These are phyloP conservation scores for Plenodomus tracheiphilus DNA, from an alignment of 2,329 filamentous ascomycete genomes.

Conservation along the genomic window DNA sequence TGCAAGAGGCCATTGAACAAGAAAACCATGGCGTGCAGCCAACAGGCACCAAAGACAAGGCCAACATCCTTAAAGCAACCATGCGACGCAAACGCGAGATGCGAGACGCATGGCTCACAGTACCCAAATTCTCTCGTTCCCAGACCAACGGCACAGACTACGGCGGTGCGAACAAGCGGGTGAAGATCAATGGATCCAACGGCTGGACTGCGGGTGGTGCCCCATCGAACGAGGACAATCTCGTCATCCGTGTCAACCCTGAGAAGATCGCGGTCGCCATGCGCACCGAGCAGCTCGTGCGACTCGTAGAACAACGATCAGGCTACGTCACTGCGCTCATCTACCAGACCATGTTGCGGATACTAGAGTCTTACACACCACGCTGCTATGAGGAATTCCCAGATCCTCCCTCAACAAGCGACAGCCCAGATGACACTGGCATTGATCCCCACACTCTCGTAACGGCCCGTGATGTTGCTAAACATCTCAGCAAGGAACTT, in stretches of 20 bases:
- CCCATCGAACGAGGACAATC: constrained; percentile 59
- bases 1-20: constrained; percentile 62
- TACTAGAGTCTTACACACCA: constrained; percentile 69
- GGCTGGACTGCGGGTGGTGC: constrained; percentile 9
- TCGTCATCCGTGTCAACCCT: constrained; percentile 79
- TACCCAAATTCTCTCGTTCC: constrained; percentile 30
- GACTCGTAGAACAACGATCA: constrained; percentile 71
- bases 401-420: constrained; percentile 24
- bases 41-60: constrained; percentile 68
- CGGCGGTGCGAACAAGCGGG: constrained; percentile 33
- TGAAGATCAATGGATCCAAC: constrained; percentile 33
- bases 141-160: constrained; percentile 20
- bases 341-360: constrained; percentile 72
- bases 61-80: constrained; percentile 62
- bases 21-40: constrained; percentile 55
- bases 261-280: constrained; percentile 82
- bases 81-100: constrained; percentile 59
- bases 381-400: constrained; percentile 65
- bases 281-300: constrained; percentile 75
- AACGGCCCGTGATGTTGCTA: constrained; percentile 47
- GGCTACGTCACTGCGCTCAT: constrained; percentile 76
- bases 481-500: constrained; percentile 45
- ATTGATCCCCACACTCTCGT: constrained; percentile 41
- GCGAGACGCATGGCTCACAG: constrained; percentile 46
- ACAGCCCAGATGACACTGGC: constrained; percentile 38